Conservation (phyloP, 176 grass and related monocot species). For the Elymus sibiricus region DNA sequence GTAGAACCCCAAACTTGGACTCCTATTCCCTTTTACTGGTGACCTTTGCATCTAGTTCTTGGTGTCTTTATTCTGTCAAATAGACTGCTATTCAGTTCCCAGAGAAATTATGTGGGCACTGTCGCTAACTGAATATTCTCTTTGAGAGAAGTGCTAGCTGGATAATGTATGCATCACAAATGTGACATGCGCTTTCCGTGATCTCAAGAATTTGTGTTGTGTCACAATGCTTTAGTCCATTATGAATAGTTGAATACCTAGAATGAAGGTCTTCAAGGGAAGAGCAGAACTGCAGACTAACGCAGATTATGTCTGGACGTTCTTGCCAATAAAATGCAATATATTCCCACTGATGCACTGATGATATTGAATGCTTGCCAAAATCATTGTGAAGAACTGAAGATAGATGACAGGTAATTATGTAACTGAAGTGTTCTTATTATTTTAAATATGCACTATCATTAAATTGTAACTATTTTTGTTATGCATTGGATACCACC, state of each 20-base stretch:
- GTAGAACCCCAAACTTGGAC: not conserved
- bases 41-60: not conserved
- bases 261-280: not conserved
- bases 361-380: not conserved
- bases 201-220: constrained; percentile 4
- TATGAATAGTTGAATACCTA: constrained; percentile 3
- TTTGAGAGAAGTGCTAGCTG: not conserved
- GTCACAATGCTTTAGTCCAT: not conserved
- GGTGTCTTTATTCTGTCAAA: constrained; percentile 11
- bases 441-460: not conserved
- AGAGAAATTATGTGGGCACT: not conserved
- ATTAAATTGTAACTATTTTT: not conserved
- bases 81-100: not conserved
- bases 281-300: not conserved
- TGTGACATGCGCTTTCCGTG: not conserved
- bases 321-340: constrained; percentile 7
- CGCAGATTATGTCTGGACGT: not conserved
- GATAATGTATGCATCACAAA: not conserved
- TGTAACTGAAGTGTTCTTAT: not conserved
- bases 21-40: not conserved
- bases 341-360: not conserved
- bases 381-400: not conserved
- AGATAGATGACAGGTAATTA: constrained; percentile 7
- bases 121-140: not conserved
- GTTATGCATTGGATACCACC: not conserved